Conservation (phyloP, 305 asterid genomes). For the Withania somnifera region DNA sequence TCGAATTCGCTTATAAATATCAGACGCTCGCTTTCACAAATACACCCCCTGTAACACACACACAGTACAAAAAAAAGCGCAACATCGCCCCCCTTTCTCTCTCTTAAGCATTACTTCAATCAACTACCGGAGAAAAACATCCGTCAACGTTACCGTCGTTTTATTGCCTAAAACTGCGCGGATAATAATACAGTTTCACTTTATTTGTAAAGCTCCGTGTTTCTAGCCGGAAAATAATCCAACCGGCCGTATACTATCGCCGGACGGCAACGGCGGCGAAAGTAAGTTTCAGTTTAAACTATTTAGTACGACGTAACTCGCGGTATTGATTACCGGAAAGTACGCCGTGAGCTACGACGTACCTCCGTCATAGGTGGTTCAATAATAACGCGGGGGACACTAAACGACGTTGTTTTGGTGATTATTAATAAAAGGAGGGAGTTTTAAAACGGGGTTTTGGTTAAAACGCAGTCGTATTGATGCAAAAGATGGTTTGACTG, state of each 20-base stretch:
- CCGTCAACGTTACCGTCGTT: neutral
- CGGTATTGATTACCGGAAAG: neutral
- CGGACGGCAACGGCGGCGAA: neutral
- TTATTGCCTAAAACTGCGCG: neutral
- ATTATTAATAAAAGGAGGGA: constrained; percentile 1
- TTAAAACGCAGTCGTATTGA: neutral
- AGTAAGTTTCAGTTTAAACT: neutral
- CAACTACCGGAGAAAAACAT: neutral
- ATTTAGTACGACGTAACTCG: neutral
- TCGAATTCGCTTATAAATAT: constrained; percentile 16
- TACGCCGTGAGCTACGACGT: neutral
- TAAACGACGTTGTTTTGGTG: neutral
- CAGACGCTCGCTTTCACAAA: constrained; percentile 38
- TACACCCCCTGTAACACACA: constrained; percentile 15
- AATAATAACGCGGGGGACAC: no score
- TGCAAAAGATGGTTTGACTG: constrained; percentile 16
- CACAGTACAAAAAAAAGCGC: constrained; percentile 4
- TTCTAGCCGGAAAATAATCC: no score
- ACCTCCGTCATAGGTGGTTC: no score
- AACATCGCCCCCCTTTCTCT: constrained; percentile 7
- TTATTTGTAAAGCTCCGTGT: neutral
- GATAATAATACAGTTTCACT: neutral
- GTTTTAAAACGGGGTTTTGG: constrained; percentile 3
- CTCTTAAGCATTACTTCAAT: constrained; percentile 6
- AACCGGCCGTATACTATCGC: neutral